phyloP scores from a whole-genome alignment of 2,329 filamentous ascomycete genomes.

The Diaporthe destruens region DNA sequence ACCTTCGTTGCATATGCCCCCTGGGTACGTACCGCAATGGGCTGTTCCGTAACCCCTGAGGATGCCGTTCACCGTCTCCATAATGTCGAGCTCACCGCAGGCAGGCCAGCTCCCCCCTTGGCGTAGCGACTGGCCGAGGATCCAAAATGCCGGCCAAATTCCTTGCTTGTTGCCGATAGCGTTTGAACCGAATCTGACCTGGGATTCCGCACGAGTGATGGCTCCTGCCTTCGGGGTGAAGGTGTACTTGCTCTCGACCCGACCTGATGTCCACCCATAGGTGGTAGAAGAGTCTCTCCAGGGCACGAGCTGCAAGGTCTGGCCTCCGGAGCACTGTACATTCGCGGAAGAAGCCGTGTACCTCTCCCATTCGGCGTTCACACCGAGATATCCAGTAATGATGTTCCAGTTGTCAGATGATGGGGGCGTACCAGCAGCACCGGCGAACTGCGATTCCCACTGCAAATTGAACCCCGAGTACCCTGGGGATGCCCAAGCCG shows the following conservation, averaged over 20 bases:
- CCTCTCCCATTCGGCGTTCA: constrained; percentile 63
- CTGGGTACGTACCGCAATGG: constrained; percentile 59
- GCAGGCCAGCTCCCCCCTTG: constrained; percentile 60
- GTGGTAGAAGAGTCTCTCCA: constrained; percentile 50
- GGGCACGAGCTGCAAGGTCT: constrained; percentile 65
- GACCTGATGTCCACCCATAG: constrained; percentile 62
- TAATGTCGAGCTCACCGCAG: constrained; percentile 65
- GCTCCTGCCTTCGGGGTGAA: constrained; percentile 58
- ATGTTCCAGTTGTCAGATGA: constrained; percentile 60
- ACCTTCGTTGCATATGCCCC: constrained; percentile 63
- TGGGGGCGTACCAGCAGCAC: constrained; percentile 53
- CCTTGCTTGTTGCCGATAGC: constrained; percentile 57
- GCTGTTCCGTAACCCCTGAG: constrained; percentile 61
- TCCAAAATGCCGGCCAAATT: constrained; percentile 68
- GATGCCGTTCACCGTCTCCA: constrained; percentile 62
- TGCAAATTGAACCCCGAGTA: constrained; percentile 57
- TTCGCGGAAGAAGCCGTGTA: constrained; percentile 60
- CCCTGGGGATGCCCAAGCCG: constrained; percentile 54
- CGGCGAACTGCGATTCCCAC: constrained; percentile 62
- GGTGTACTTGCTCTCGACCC: constrained; percentile 61
- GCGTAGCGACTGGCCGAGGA: constrained; percentile 61
- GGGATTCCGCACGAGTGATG: constrained; percentile 58
- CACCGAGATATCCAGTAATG: constrained; percentile 57
- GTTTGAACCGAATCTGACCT: constrained; percentile 59
- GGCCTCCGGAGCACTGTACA: constrained; percentile 63